Percentiles rank a stretch among this genome's conserved stretches.
phyloP scores from a whole-genome alignment of 768 basidiomycete species.

The Naganishia friedmannii region DNA sequence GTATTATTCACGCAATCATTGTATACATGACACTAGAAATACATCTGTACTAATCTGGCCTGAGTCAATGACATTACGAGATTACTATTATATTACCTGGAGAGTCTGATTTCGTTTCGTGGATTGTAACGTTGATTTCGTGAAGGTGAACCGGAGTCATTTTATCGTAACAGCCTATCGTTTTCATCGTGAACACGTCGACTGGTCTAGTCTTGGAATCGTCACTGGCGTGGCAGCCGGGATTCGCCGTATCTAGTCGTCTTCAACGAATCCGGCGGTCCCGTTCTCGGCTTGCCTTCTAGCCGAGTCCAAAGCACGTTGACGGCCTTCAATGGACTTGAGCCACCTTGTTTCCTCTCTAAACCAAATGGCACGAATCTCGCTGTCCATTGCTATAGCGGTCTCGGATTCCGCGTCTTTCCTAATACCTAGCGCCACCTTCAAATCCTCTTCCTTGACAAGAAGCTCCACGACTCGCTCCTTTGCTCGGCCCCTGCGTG shows the following conservation, averaged over 20 bases:
- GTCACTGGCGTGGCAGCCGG: background rate
- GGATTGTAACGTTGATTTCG: background rate
- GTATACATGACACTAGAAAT: too few species aligned
- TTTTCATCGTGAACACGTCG: background rate
- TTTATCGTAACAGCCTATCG: background rate
- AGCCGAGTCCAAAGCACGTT: slow-evolving; percentile 11
- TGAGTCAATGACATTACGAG: background rate
- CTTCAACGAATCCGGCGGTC: slow-evolving; percentile 14
- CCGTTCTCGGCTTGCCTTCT: slow-evolving; percentile 1
- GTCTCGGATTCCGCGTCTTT: background rate
- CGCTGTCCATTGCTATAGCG: slow-evolving; percentile 29
- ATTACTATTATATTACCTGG: background rate
- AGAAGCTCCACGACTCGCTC: slow-evolving; percentile 29
- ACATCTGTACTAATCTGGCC: too few species aligned
- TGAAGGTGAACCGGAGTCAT: background rate
- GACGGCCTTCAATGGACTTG: slow-evolving; percentile 13
- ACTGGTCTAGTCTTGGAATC: background rate
- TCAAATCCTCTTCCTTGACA: slow-evolving; percentile 31
- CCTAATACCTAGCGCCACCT: slow-evolving; percentile 17
- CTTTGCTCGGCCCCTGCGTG: slow-evolving; percentile 13
- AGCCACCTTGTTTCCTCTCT: slow-evolving; percentile 28
- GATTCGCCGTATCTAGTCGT: background rate
- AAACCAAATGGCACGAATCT: slow-evolving; percentile 29
- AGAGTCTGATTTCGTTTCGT: background rate
- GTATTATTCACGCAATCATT: too few species aligned